Evolutionary conservation across 768 basidiomycete species (phyloP).

Genomic region (Tremella yokohamensis): DNA sequence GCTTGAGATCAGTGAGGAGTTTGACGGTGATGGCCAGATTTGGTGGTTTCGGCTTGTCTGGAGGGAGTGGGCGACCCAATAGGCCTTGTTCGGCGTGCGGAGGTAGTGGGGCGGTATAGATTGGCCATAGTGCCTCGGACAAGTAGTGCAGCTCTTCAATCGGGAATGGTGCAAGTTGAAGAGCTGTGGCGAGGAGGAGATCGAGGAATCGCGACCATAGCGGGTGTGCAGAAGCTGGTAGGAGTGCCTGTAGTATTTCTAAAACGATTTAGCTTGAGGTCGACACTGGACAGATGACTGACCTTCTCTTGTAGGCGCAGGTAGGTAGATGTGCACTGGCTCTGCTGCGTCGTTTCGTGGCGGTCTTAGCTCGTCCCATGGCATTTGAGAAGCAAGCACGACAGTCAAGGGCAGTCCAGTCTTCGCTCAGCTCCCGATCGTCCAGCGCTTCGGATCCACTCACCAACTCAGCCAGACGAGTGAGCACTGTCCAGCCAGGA

Average conservation of each 20-base stretch:
- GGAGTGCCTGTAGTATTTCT: conserved; percentile 30
- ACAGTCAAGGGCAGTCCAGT: conserved; percentile 29
- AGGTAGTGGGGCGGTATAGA: conserved; percentile 39
- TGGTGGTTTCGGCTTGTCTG: conserved; percentile 12
- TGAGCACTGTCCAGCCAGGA: conserved; percentile 36
- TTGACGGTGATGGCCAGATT: conserved; percentile 35
- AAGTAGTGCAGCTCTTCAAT: conserved; percentile 34
- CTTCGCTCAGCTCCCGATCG: conserved; percentile 8
- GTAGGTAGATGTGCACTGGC: conserved; percentile 42
- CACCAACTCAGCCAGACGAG: conserved; percentile 43
- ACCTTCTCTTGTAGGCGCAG: conserved; percentile 33
- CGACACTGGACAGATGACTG: conserved; percentile 4
- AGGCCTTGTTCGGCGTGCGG: conserved; percentile 32
- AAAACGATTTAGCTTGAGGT: not conserved
- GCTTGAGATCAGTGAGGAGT: conserved; percentile 47
- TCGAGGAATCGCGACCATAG: conserved; percentile 47
- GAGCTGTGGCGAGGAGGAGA: conserved; percentile 36
- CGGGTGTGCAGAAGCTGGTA: conserved; percentile 31
- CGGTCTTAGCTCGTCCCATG: conserved; percentile 47
- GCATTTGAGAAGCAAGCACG: conserved; percentile 32
- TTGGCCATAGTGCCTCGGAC: conserved; percentile 41
- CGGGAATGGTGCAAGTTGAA: conserved; percentile 25
- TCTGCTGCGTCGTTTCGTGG: conserved; percentile 38
- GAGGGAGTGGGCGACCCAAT: conserved; percentile 7
- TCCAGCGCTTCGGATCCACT: conserved; percentile 7